Base-by-base conservation (phyloP, 2,329 filamentous ascomycete species). In the Pseudocercospora pini-densiflorae region DNA sequence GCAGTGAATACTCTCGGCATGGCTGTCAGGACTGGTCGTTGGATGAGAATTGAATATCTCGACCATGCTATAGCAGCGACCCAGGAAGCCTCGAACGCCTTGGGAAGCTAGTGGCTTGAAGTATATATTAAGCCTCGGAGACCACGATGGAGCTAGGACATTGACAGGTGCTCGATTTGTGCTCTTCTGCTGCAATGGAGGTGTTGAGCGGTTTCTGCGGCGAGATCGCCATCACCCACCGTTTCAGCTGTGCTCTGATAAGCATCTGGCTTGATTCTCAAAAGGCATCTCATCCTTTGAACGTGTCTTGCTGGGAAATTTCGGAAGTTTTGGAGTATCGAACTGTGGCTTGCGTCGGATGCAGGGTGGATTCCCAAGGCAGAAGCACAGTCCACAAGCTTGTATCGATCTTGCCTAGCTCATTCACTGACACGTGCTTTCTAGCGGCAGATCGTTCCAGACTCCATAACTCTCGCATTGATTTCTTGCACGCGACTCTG, bases 21-120 rank as follows among this genome's bases (percentile, higher is more conserved):
- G 49, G 49, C 49, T 29, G 49, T 23, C 19, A 53, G 12, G 49
- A 53, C 8, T 53, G 49, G 49, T 23, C 23, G 12, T 9, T 21
- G 49, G 23, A 10, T 14, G 12, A 16, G 12, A 14, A 8, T 14
- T 23, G 23, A 23, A 53, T 53, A 27, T 4, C 23, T 53, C 49
- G 24, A 53, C 49, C 49, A 53, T 53, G 49, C 49, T 53, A 53
- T 53, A 53, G 49, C 19, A 24, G 19, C 49, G 24, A 24, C 23
- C 7, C 49, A 12, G 29, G 49, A 19, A 53, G 49, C 49, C 49
- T 53, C 49, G 49, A 53, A 53, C 49, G 49, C 21, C 49, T 27
- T 23, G 49, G 23, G 8, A 53, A 14, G 49, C 49, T 53, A 53
- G 49, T 53, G 49, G 49, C 49, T 53, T 53, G 49, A 53, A 53